Base-by-base conservation (phyloP, 768 basidiomycete species). In the Mycena albidolilacea region DNA sequence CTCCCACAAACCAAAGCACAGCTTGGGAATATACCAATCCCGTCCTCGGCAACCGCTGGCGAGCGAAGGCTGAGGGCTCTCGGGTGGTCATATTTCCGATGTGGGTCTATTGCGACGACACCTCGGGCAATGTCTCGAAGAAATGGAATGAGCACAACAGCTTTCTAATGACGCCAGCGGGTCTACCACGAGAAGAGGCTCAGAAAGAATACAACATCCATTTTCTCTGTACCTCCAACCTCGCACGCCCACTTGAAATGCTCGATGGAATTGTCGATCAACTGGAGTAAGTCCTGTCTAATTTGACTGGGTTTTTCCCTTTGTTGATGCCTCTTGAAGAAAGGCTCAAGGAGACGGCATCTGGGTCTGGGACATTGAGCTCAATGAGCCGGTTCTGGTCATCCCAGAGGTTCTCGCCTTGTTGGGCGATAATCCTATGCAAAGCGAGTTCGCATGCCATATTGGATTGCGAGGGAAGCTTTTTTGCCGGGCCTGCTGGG, bases 401-500 rank as follows among this genome's bases (percentile, higher is more conserved):
- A 74, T 85, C 58, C 80, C 80, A 0, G 55, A 38, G 8, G 73
- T 83, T 3, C 75, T 84, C 1, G 82, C 82, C 0, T 23, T 86
- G 7, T 77, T 83, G 0, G 86, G 86, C 0, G 85, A 88, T 67
- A 87, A 88, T 72, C 87, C 85, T 0, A 30, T 30, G 30, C 30
- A 30, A 30, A 30, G 30, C 4, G 30, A 30, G 30, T 30, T 30
- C 30, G 80, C 85, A 0, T 87, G 81, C 64, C 87, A 87, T 55
- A 81, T 86, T 70, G 86, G 85, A 0, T 67, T 84, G 11, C 71
- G 64, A 0, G 84, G 81, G 0, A 84, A 83, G 39, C 78, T 77
- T 38, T 86, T 86, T 73, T 88, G 87, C 69, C 80, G 83, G 3
- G 73, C 71, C 0, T 88, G 87, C 69, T 73, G 76, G 70, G 85